These are phyloP conservation scores for Cotoneaster glaucophyllus DNA, from an alignment of 306 rosid species.

Conservation along the genomic window DNA sequence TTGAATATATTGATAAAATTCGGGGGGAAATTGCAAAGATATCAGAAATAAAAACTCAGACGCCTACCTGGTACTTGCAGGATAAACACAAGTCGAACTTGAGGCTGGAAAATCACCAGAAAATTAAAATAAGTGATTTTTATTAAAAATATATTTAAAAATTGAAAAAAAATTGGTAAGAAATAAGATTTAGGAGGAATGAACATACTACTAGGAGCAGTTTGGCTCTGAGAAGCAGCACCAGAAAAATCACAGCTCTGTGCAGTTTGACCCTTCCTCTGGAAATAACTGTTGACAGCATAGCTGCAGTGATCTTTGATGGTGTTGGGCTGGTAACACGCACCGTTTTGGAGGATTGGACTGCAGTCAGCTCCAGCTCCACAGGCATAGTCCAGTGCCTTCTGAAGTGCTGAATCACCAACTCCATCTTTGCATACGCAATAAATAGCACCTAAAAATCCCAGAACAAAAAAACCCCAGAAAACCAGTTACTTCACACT, in stretches of 20 bases:
- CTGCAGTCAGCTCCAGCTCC: conserved; percentile 95
- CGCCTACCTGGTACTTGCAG: conserved; percentile 69
- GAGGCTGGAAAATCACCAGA: conserved; percentile 30
- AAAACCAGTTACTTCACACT: conserved; percentile 11
- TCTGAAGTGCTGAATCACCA: conserved; percentile 66
- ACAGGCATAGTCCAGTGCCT: conserved; percentile 82
- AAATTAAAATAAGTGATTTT: conserved; percentile 10
- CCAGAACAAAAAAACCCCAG: too few relatives aligned
- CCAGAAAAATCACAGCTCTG: conserved; percentile 84
- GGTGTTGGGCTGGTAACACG: conserved; percentile 75
- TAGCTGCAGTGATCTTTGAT: conserved; percentile 79
- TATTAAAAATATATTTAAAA: neutral
- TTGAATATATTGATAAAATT: neutral
- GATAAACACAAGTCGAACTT: conserved; percentile 60
- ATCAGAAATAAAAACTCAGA: neutral
- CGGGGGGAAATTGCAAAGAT: neutral
- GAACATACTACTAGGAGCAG: conserved; percentile 54
- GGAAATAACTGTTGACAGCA: conserved; percentile 91
- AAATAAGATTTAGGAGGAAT: neutral
- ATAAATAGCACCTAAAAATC: conserved; percentile 51
- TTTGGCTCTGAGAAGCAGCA: conserved; percentile 33
- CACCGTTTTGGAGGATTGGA: conserved; percentile 55
- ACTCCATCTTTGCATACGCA: conserved; percentile 83
- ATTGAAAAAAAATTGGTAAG: neutral
- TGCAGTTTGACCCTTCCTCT: conserved; percentile 52